Percentiles rank a stretch among this genome's conserved stretches.
Conservation (phyloP, 1,284 basidiomycete species). For the Megacollybia platyphylla region DNA sequence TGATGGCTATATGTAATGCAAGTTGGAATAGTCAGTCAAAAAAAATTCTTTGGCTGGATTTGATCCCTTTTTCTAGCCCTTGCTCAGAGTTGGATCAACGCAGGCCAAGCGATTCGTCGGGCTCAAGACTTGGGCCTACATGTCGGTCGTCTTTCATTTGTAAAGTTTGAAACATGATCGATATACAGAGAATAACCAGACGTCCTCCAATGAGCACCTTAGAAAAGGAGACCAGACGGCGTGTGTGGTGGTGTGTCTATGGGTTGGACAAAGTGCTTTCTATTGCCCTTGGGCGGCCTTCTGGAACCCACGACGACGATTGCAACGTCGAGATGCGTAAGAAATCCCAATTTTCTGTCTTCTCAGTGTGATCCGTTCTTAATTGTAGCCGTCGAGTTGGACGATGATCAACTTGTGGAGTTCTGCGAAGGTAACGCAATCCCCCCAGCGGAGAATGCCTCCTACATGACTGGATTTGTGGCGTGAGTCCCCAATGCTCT, state of each 20-base stretch:
- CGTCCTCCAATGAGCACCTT: slow-evolving; percentile 7
- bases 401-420: slow-evolving; percentile 8
- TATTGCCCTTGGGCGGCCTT: slow-evolving; percentile 10
- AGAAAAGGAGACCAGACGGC: slow-evolving; percentile 10
- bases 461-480: slow-evolving; percentile 10
- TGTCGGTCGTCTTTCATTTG: slow-evolving; percentile 3
- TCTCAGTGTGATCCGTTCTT: background rate
- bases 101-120: slow-evolving; percentile 9
- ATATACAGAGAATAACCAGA: slow-evolving; percentile 7
- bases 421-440: slow-evolving; percentile 4
- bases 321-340: slow-evolving; percentile 11
- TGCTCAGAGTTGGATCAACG: slow-evolving; percentile 12
- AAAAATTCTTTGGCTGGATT: background rate
- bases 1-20: slow-evolving; percentile 12
- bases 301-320: slow-evolving; percentile 10
- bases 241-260: slow-evolving; percentile 13
- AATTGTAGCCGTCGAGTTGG: slow-evolving; percentile 7
- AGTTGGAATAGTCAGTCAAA: slow-evolving; percentile 10
- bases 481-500: slow-evolving; percentile 6
- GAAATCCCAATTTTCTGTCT: background rate
- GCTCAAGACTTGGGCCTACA: slow-evolving; percentile 11
- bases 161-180: background rate
- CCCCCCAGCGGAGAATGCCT: background rate
- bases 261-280: slow-evolving; percentile 10
- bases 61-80: slow-evolving; percentile 5